Percentiles rank a stretch among this genome's conserved stretches.
Conservation (phyloP, 768 basidiomycete species). For the Trametes villosa region DNA sequence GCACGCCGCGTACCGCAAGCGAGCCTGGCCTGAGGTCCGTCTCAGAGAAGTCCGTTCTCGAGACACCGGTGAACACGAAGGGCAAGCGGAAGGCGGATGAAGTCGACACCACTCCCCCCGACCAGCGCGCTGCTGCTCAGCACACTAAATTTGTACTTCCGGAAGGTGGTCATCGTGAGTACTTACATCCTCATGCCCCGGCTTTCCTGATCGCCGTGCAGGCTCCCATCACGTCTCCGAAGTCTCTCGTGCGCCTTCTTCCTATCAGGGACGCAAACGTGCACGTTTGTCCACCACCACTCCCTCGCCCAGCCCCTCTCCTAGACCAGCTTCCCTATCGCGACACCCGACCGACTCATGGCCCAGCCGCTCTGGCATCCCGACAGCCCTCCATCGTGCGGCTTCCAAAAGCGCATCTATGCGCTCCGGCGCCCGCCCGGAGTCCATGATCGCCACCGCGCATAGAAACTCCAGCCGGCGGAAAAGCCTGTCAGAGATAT, state of each 20-base stretch:
- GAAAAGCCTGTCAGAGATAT: slow-evolving; percentile 63
- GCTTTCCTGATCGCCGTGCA: slow-evolving; percentile 15
- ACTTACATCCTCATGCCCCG: slow-evolving; percentile 22
- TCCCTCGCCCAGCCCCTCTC: slow-evolving; percentile 37
- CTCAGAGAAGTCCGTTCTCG: slow-evolving; percentile 29
- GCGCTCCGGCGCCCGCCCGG: slow-evolving; percentile 16
- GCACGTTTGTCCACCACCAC: slow-evolving; percentile 56
- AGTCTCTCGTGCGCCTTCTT: slow-evolving; percentile 68
- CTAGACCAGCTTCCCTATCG: slow-evolving; percentile 46
- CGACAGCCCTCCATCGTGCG: slow-evolving; percentile 16
- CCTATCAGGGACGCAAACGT: slow-evolving; percentile 68
- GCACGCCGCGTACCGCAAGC: slow-evolving; percentile 30
- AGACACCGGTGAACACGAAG: slow-evolving; percentile 39
- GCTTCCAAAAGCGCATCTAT: slow-evolving; percentile 19
- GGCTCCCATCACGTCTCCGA: slow-evolving; percentile 35
- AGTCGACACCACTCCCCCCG: slow-evolving; percentile 69
- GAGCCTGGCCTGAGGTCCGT: slow-evolving; percentile 29
- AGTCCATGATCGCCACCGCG: slow-evolving; percentile 6
- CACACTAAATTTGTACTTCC: slow-evolving; percentile 66
- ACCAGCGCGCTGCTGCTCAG: slow-evolving; percentile 53
- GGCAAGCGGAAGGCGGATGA: slow-evolving; percentile 80
- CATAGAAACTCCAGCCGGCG: slow-evolving; percentile 39
- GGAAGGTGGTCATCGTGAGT: slow-evolving; percentile 61
- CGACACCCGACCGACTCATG: slow-evolving; percentile 38
- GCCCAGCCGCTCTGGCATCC: slow-evolving; percentile 14